These are phyloP conservation scores for Mycena vitilis DNA, from an alignment of 768 basidiomycete genomes.

Conservation along the genomic window DNA sequence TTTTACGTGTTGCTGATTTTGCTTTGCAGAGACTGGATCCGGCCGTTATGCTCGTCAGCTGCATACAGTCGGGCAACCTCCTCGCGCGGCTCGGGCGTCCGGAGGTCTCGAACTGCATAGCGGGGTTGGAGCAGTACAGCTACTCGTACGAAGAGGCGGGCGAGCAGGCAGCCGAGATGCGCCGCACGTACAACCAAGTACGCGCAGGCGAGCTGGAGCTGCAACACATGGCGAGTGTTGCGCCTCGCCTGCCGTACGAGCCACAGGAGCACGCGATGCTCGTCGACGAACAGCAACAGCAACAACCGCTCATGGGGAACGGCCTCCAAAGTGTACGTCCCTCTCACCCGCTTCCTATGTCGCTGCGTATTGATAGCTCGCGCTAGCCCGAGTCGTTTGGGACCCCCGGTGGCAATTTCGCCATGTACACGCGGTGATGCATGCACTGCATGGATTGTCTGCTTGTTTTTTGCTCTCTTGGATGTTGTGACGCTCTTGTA, in stretches of 20 bases:
- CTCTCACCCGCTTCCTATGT: background rate
- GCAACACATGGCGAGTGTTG: conserved; percentile 59
- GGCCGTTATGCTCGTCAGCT: conserved; percentile 89
- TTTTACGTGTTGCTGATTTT: background rate
- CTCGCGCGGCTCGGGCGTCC: conserved; percentile 86
- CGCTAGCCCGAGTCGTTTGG: conserved; percentile 30
- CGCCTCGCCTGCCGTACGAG: conserved; percentile 49
- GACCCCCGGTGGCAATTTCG: conserved; percentile 20
- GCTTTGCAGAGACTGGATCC: conserved; percentile 75
- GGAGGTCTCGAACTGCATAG: conserved; percentile 86
- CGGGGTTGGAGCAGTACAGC: conserved; percentile 89
- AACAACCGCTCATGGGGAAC: conserved; percentile 26
- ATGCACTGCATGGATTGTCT: background rate
- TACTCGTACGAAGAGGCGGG: conserved; percentile 89
- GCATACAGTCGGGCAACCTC: conserved; percentile 85
- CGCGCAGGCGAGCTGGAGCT: conserved; percentile 57
- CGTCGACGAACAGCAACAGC: conserved; percentile 42
- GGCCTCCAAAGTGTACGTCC: conserved; percentile 28
- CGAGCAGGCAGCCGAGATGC: conserved; percentile 79
- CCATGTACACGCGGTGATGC: conserved; percentile 27
- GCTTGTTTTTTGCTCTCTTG: conserved; percentile 1
- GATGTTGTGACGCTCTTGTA: conserved; percentile 7
- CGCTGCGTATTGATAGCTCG: conserved; percentile 9
- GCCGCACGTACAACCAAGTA: conserved; percentile 59
- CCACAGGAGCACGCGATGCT: conserved; percentile 42